phyloP scores from a whole-genome alignment of 1,284 basidiomycete genomes.

The Phylloboletellus chloephorus region DNA sequence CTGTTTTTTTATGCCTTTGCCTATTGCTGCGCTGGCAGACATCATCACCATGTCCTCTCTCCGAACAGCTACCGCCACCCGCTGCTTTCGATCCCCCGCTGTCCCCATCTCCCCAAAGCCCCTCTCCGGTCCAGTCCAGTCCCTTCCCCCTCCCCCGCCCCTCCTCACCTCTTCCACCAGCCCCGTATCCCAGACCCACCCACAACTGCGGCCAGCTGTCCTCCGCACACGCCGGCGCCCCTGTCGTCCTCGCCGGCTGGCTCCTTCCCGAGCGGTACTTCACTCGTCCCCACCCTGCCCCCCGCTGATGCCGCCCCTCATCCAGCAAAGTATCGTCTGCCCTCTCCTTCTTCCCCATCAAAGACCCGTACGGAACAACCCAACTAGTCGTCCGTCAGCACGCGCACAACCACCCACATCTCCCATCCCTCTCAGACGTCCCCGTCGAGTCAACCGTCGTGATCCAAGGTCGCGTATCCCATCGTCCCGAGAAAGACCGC shows the following conservation, averaged over 20 bases:
- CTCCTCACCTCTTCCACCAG: slow-evolving; percentile 31
- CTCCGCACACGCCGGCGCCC: slow-evolving; percentile 47
- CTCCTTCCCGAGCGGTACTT: slow-evolving; percentile 67
- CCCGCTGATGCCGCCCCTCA: slow-evolving; percentile 29
- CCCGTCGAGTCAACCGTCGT: slow-evolving; percentile 75
- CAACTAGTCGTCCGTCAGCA: slow-evolving; percentile 68
- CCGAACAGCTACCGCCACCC: too few relatives aligned
- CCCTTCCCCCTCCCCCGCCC: background rate
- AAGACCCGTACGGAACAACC: slow-evolving; percentile 67
- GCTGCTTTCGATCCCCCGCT: background rate
- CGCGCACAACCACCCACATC: slow-evolving; percentile 29
- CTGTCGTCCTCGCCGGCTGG: slow-evolving; percentile 75
- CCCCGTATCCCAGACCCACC: slow-evolving; percentile 56
- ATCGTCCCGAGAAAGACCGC: slow-evolving; percentile 58
- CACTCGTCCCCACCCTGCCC: slow-evolving; percentile 30
- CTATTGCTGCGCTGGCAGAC: too few relatives aligned
- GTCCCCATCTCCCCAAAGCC: too few relatives aligned
- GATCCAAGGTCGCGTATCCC: slow-evolving; percentile 63
- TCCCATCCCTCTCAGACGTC: slow-evolving; percentile 50
- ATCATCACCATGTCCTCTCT: too few relatives aligned
- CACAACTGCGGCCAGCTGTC: slow-evolving; percentile 64
- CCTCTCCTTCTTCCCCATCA: slow-evolving; percentile 76
- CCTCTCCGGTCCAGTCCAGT: too few relatives aligned
- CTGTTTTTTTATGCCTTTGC: too few relatives aligned
- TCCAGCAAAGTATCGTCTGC: slow-evolving; percentile 61